Base-by-base conservation (phyloP, 139 green algal genomes). In the Picochlorum sp. region DNA sequence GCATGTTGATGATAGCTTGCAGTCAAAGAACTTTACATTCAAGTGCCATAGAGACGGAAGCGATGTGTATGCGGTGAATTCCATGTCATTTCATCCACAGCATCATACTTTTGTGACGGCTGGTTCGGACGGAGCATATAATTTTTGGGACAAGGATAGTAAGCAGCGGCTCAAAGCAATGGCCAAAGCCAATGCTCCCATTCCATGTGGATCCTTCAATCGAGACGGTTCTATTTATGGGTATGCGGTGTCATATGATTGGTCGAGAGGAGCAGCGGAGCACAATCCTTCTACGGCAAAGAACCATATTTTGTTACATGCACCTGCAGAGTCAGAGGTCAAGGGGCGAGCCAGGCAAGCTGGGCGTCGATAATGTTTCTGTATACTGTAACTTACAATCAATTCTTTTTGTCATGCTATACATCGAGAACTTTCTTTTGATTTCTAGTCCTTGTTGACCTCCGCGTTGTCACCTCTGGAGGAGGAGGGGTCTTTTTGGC, bases 121-220 rank as follows among this genome's bases (percentile, higher is more conserved):
- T 0, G 92, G 92, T 26, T 83, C 81, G 3, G 92, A 98, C 58
- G 92, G 92, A 38, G 82, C 83, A 4, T 98, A 92, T 80, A 97
- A 97, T 80, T 98, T 98, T 62, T 98, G 92, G 92, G 92, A 97
- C 82, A 97, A 98, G 76, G 92, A 98, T 74, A 79, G 28, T 65
- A 98, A 98, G 81, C 92, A 98, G 79, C 80, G 92, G 24, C 78
- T 98, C 44, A 97, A 97, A 69, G 89, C 86, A 14, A 87, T 96
- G 85, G 41, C 67, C 15, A 87, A 85, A 65, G 62, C 65, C 65
- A 85, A 73, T 16, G 69, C 77, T 52, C 86, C 92, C 18, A 97
- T 98, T 73, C 68, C 89, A 4, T 91, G 80, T 72, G 80, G 77
- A 61, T 58, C 75, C 38, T 98, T 96, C 81, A 97, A 90, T 76